Base-by-base conservation (phyloP, 1,284 basidiomycete species). In the Boletus chippewaensis region DNA sequence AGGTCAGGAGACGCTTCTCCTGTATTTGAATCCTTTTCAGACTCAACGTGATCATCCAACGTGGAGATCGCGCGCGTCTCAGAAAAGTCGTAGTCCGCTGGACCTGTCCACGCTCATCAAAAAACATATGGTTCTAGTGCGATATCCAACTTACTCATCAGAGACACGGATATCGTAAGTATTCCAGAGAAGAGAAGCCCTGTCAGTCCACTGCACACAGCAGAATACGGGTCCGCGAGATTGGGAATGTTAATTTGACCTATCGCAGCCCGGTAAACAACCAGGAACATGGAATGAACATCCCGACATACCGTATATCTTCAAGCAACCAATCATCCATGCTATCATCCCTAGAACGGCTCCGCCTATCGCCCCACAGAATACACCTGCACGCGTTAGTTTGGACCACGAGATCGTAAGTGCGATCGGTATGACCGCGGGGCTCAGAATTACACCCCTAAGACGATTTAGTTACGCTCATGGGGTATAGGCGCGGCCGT, bases 291-390 rank as follows among this genome's bases (percentile, higher is more conserved):
- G 18, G 5, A 31, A 6, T 9, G n/a, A 5, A 18, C 6, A 34
- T 9, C 15, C 7, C 26, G 31, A 52, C 60, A 15, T 52, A 69
- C 75, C 76, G 47, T 71, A 76, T 45, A 75, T 75, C 59, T 77
- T 75, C 68, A 67, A 72, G 56, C 76, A 77, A 0, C 74, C 71
- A 11, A 78, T 66, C 69, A 78, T 74, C 76, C 76, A 79, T 13
- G 76, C 75, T 1, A 74, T 40, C 70, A 77, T 75, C 5, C 74
- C 75, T 36, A 73, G 58, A 6, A 68, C 54, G 18, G 73, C 73
- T 0, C 76, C 76, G 3, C 66, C 62, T 35, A 77, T 62, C 12
- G 73, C 69, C 3, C 76, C 77, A 39, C 60, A 59, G 40, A 76
- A 60, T 1, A 77, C 71, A 12, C 69, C 75, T 0, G 66, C 63